These are phyloP conservation scores for Ganoderma lingzhi DNA, from an alignment of 1,284 basidiomycete genomes.

Conservation along the genomic window DNA sequence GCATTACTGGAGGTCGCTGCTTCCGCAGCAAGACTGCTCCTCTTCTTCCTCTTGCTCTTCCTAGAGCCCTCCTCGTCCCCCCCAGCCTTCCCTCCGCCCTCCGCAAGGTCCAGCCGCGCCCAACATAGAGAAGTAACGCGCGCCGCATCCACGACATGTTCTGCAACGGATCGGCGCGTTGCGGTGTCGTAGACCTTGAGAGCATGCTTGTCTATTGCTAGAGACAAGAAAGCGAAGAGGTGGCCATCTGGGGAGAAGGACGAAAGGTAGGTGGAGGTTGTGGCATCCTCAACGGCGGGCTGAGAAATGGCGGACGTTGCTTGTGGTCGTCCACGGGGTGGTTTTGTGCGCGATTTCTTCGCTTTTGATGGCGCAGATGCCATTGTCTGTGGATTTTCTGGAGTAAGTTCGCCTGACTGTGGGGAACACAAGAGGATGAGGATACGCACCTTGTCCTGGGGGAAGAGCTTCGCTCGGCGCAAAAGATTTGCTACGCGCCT, in stretches of 20 bases:
- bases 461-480: constrained; percentile 21
- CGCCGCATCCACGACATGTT: constrained; percentile 64
- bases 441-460: constrained; percentile 22
- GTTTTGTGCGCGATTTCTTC: constrained; percentile 62
- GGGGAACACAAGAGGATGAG: constrained; percentile 1
- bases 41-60: constrained; percentile 52
- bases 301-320: constrained; percentile 69
- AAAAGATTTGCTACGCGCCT: constrained; percentile 33
- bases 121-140: constrained; percentile 65
- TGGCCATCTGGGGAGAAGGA: constrained; percentile 69
- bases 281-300: constrained; percentile 59
- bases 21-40: constrained; percentile 44
- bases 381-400: constrained; percentile 38
- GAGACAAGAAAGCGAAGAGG: constrained; percentile 71
- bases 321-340: constrained; percentile 58
- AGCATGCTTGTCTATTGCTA: constrained; percentile 79
- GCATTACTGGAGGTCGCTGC: constrained; percentile 22
- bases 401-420: neutral
- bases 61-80: constrained; percentile 34
- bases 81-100: constrained; percentile 30
- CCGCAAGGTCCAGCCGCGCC: constrained; percentile 49
- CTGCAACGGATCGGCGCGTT: constrained; percentile 62
- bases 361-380: constrained; percentile 49
- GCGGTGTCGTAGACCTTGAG: constrained; percentile 71
- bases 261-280: constrained; percentile 55